Percentiles rank a stretch among this genome's conserved stretches.
phyloP scores from a whole-genome alignment of 768 basidiomycete genomes.

The Leccinum ochraceum region DNA sequence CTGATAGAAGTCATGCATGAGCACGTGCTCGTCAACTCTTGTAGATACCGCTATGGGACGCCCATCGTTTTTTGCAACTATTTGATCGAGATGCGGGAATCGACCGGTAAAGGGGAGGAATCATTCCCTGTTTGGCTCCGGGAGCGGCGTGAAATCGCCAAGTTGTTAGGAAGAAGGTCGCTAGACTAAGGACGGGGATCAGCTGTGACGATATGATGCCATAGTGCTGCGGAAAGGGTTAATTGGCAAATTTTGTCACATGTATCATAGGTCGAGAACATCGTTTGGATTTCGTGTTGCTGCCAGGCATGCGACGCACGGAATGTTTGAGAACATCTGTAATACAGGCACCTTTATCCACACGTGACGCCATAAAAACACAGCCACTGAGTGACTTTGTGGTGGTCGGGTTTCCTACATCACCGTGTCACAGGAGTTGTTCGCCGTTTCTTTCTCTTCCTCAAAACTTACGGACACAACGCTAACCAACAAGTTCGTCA shows the following conservation, averaged over 20 bases:
- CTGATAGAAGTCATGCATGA: constrained; percentile 11
- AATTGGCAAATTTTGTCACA: too few species aligned
- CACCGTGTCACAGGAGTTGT: background rate
- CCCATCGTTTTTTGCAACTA: constrained; percentile 96
- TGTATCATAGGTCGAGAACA: background rate
- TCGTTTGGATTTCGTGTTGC: background rate
- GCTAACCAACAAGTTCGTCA: background rate
- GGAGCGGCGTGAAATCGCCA: constrained; percentile 83
- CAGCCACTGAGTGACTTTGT: constrained; percentile 17
- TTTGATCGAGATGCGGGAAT: constrained; percentile 67
- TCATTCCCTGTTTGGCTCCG: constrained; percentile 84
- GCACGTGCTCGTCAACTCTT: constrained; percentile 8
- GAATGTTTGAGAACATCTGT: background rate
- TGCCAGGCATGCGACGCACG: background rate
- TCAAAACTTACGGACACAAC: background rate
- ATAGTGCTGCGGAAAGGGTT: background rate
- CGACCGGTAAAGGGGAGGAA: constrained; percentile 38
- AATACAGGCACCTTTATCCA: background rate
- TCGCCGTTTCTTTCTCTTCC: background rate
- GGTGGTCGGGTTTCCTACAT: constrained; percentile 21
- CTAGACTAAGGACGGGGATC: constrained; percentile 49
- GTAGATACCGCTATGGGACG: constrained; percentile 84
- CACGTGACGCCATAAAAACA: constrained; percentile 25
- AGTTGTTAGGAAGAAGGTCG: constrained; percentile 65
- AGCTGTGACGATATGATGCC: background rate